These are phyloP conservation scores for Aspergillus homomorphus DNA, from an alignment of 495 filamentous ascomycete genomes.

Conservation along the genomic window DNA sequence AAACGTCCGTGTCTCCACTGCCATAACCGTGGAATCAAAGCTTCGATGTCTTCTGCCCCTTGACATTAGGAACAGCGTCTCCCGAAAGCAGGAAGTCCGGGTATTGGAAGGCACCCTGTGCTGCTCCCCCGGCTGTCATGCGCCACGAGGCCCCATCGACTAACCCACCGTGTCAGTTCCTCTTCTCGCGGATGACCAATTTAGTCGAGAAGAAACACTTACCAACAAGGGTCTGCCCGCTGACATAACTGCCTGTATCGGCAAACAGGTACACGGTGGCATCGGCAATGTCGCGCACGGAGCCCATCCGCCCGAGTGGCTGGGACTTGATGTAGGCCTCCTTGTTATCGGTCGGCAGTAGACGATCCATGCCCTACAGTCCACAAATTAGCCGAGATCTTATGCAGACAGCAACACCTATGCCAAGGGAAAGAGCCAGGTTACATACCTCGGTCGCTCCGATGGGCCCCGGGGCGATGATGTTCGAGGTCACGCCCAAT, in stretches of 20 bases:
- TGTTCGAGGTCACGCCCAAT: constrained; percentile 81
- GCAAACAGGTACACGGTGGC: constrained; percentile 85
- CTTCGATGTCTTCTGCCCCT: constrained; percentile 61
- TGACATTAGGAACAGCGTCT: constrained; percentile 52
- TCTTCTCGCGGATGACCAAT: background rate
- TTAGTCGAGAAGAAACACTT: constrained; percentile 13
- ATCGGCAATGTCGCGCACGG: constrained; percentile 84
- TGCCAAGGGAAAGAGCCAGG: background rate
- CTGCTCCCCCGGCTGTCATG: constrained; percentile 44
- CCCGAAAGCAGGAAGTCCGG: constrained; percentile 63
- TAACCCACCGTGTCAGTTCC: constrained; percentile 16
- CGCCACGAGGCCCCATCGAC: constrained; percentile 49
- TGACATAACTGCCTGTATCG: constrained; percentile 80
- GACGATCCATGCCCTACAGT: constrained; percentile 41
- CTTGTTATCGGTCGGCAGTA: constrained; percentile 36
- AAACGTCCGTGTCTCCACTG: no score
- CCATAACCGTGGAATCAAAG: no score
- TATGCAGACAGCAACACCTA: background rate
- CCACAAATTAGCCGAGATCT: constrained; percentile 1
- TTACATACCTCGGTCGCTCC: constrained; percentile 54
- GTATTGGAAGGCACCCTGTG: constrained; percentile 43
- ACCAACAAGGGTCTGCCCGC: constrained; percentile 70
- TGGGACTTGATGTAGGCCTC: constrained; percentile 38
- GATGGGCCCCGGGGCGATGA: constrained; percentile 81
- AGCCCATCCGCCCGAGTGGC: constrained; percentile 74